These are phyloP conservation scores for Phytopythium boreale DNA, from an alignment of 352 stramenopile genomes.

Conservation along the genomic window DNA sequence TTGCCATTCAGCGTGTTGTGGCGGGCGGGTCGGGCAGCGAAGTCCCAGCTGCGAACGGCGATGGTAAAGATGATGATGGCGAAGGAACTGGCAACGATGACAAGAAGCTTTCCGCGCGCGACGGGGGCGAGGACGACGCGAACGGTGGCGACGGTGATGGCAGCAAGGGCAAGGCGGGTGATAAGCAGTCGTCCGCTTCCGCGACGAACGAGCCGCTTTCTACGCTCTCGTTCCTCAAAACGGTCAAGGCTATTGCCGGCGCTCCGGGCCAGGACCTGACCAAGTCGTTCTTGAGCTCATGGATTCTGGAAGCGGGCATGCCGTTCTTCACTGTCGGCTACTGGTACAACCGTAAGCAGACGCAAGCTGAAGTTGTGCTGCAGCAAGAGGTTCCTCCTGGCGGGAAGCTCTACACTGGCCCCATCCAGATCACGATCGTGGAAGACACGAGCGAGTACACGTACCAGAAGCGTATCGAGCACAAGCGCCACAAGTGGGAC, in stretches of 20 bases:
- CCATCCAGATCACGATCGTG: conserved; percentile 83
- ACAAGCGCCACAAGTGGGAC: conserved; percentile 84
- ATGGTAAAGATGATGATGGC: conserved; percentile 19
- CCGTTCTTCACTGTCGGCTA: conserved; percentile 86
- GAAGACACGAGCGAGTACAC: conserved; percentile 84
- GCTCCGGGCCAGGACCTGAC: conserved; percentile 73
- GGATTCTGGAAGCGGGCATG: conserved; percentile 82
- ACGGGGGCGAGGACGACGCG: conserved; percentile 32
- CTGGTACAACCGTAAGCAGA: conserved; percentile 89
- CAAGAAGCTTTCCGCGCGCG: conserved; percentile 16
- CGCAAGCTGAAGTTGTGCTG: conserved; percentile 79
- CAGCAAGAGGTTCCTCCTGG: conserved; percentile 79
- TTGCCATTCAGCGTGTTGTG: conserved; percentile 78
- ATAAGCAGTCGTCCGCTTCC: conserved; percentile 14
- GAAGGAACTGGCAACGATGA: conserved; percentile 24
- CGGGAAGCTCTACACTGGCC: conserved; percentile 75
- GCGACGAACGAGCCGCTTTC: conserved; percentile 50
- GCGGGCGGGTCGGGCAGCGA: conserved; percentile 33
- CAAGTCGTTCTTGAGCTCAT: conserved; percentile 75
- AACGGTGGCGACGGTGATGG: conserved; percentile 20
- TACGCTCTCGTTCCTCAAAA: conserved; percentile 77
- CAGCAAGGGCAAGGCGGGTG: conserved; percentile 7
- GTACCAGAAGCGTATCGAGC: conserved; percentile 80
- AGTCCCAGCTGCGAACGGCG: conserved; percentile 15
- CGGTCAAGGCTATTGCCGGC: conserved; percentile 77